phyloP scores from a whole-genome alignment of 169 alveolate species.

The Eimeria necatrix region DNA sequence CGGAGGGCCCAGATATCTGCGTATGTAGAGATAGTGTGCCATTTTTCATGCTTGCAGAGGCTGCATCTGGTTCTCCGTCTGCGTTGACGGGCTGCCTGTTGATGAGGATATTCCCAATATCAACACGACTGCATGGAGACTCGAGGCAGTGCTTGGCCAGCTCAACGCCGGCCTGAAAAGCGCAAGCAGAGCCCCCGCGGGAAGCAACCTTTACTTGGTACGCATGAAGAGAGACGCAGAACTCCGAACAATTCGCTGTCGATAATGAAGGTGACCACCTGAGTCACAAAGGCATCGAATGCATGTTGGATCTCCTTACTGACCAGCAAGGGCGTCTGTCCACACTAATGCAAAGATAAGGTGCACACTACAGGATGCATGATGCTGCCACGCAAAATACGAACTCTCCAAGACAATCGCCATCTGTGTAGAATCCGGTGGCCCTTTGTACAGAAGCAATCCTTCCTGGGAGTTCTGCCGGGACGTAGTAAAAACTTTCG shows the following conservation, averaged over 20 bases:
- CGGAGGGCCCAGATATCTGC: not conserved
- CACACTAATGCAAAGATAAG: too few relatives aligned
- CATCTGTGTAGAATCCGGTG: slow-evolving; percentile 63
- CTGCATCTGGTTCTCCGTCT: not conserved
- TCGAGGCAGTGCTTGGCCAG: slow-evolving; percentile 69
- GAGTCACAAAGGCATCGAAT: not conserved
- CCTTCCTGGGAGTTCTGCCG: slow-evolving; percentile 73
- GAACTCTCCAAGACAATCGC: slow-evolving; percentile 69
- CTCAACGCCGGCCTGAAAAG: slow-evolving; percentile 43
- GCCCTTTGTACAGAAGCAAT: slow-evolving; percentile 65
- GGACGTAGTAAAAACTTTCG: slow-evolving; percentile 59
- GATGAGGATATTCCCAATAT: not conserved
- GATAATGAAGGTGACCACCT: slow-evolving; percentile 69
- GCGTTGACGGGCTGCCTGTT: not conserved
- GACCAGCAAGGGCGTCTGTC: too few relatives aligned
- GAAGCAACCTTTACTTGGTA: slow-evolving; percentile 58
- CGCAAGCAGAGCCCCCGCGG: slow-evolving; percentile 57
- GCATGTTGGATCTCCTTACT: not conserved
- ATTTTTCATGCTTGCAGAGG: not conserved
- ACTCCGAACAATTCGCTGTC: slow-evolving; percentile 62
- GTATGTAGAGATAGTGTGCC: not conserved
- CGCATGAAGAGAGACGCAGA: slow-evolving; percentile 58
- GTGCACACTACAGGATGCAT: not conserved
- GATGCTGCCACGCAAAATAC: not conserved
- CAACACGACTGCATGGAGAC: slow-evolving; percentile 64